A percentile compares a stretch with the other conserved stretches of the same genome.
These are phyloP conservation scores for Leucosporidium yakuticum DNA, from an alignment of 768 basidiomycete genomes.

Conservation along the genomic window DNA sequence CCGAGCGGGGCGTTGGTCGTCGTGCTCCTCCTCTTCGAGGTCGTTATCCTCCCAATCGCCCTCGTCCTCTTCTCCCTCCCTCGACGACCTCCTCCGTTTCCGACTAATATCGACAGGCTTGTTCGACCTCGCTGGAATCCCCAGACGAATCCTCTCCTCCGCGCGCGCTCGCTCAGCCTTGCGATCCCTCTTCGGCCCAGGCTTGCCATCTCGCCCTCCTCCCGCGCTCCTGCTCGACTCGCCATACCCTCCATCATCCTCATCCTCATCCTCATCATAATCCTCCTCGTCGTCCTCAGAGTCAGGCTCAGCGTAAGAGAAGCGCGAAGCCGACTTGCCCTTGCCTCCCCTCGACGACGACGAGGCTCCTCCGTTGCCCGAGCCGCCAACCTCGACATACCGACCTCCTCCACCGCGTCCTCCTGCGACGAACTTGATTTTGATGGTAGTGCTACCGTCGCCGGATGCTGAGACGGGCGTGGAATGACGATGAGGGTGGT, in stretches of 20 bases:
- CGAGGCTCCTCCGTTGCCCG: too few relatives aligned
- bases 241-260: neutral
- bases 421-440: conserved; percentile 23
- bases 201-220: neutral
- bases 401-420: neutral
- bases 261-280: neutral
- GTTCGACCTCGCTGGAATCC: conserved; percentile 7
- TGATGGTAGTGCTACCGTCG: conserved; percentile 14
- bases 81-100: neutral
- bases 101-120: neutral
- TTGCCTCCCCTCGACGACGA: too few relatives aligned
- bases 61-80: neutral
- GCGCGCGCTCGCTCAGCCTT: conserved; percentile 9
- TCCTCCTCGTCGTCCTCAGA: neutral
- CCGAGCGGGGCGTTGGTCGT: neutral
- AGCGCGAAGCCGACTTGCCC: too few relatives aligned
- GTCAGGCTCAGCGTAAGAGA: too few relatives aligned
- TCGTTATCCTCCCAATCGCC: conserved; percentile 1
- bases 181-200: conserved; percentile 14
- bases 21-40: conserved; percentile 10
- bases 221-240: neutral
- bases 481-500: neutral
- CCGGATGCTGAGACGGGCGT: conserved; percentile 21
- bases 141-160: conserved; percentile 1
- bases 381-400: too few relatives aligned